Conservation (phyloP, 2,329 filamentous ascomycete genomes). For the Cladobotryum mycophilum region DNA sequence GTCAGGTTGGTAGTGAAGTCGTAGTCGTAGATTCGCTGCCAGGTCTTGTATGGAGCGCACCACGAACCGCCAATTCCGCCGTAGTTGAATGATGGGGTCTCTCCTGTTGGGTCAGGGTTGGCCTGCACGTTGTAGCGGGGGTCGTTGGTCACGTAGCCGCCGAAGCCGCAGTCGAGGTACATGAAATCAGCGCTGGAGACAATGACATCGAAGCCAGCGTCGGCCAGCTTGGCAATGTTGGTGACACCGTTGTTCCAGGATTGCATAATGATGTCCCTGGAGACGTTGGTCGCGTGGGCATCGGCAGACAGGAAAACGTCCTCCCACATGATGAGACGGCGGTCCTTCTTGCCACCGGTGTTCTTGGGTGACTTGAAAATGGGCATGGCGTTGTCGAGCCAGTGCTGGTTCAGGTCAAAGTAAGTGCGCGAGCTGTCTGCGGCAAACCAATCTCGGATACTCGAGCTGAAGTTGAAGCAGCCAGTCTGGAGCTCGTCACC, state of each 20-base stretch:
- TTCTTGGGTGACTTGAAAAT: constrained; percentile 34
- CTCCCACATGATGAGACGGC: constrained; percentile 53
- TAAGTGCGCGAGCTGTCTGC: constrained; percentile 36
- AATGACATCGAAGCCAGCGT: constrained; percentile 45
- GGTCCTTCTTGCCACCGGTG: constrained; percentile 29
- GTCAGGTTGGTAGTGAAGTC: constrained; percentile 48
- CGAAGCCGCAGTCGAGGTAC: constrained; percentile 51
- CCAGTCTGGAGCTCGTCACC: constrained; percentile 46
- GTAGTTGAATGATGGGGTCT: constrained; percentile 46
- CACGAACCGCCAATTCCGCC: constrained; percentile 47
- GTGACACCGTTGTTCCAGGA: constrained; percentile 47
- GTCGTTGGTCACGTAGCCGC: constrained; percentile 50
- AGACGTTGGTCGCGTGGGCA: constrained; percentile 39
- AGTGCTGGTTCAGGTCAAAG: constrained; percentile 47
- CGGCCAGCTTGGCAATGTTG: constrained; percentile 46
- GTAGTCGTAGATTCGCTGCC: constrained; percentile 54
- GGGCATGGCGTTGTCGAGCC: constrained; percentile 45
- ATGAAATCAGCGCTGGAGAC: constrained; percentile 51
- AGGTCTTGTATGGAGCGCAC: constrained; percentile 54
- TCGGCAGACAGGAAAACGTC: constrained; percentile 39
- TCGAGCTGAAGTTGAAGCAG: constrained; percentile 52
- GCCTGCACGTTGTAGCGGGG: constrained; percentile 47
- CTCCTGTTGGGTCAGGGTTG: constrained; percentile 38
- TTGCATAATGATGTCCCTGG: constrained; percentile 47
- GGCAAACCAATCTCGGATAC: constrained; percentile 43